phyloP scores from a whole-genome alignment of 441 rosid species.

The Euphorbia corollata region DNA sequence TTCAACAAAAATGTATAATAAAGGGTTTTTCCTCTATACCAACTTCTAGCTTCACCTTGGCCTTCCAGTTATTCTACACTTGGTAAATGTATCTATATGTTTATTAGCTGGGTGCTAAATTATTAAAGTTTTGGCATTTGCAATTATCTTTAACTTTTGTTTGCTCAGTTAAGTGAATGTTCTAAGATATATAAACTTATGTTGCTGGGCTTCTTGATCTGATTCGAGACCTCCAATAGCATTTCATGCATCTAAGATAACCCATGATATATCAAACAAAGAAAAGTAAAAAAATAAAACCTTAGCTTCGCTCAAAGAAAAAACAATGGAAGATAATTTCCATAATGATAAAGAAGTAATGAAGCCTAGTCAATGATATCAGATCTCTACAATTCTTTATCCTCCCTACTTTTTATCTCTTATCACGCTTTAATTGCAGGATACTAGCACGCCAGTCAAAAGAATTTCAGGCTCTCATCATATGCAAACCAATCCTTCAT shows the following conservation, averaged over 20 bases:
- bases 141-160: background rate
- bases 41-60: background rate
- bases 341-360: background rate
- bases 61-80: background rate
- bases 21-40: background rate
- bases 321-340: background rate
- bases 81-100: background rate
- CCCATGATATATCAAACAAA: background rate
- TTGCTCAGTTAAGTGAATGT: background rate
- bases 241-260: background rate
- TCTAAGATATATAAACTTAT: no score
- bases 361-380: background rate
- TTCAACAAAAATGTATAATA: background rate
- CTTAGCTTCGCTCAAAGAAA: background rate
- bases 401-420: background rate
- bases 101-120: background rate
- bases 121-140: background rate
- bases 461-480: background rate
- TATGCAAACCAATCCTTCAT: background rate
- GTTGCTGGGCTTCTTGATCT: background rate
- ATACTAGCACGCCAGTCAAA: background rate
- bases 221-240: background rate
- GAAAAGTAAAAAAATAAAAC: background rate
- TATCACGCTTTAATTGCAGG: background rate
- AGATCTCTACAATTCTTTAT: background rate